Base-by-base conservation (phyloP, 176 grass and related monocot genomes). In the Eremochloa ophiuroides region DNA sequence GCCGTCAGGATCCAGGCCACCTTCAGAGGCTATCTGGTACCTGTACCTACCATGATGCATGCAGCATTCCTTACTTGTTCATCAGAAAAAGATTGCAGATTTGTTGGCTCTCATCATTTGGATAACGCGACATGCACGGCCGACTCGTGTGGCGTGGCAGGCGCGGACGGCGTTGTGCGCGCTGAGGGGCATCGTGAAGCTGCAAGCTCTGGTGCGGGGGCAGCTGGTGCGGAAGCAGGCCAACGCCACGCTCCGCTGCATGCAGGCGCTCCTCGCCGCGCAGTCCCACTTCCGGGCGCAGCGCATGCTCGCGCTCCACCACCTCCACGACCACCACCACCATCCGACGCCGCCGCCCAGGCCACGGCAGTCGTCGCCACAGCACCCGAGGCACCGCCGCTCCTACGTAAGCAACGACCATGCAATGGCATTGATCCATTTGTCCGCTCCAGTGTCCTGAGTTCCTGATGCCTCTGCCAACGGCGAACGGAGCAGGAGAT, bases 181-280 rank as follows among this genome's bases (percentile, higher is more conserved):
- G 69, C 85, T 94, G 74, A 77, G 90, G 82, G 94, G 94, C 12
- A 88, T 97, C 15, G 94, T 97, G 48, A 90, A 90, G 85, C 69
- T 94, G 72, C 94, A 97, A 26, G 91, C 94, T 5, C 77, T 97
- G 66, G 94, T 97, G 73, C 89, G 94, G 7, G 92, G 92, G 0
- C 89, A 92, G 55, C 78, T 94, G n/a, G 94, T 97, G 80, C 80
- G 94, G 92, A 94, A 91, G 87, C 94, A 97, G 74, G 89, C 94
- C 10, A 86, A 67, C 11, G 79, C 87, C n/a, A 94, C 94, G 16
- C 92, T 97, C 50, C 89, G 87, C 3, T 91, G 94, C 76, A 94
- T 97, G 94, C 85, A 97, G 74, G 94, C 92, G 42, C 80, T 97
- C 5, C 70, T 97, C 10, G 62, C 73, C 7, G 94, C 89, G 34